phyloP scores from a whole-genome alignment of 176 grass and related monocot genomes.

The Pontederia crassipes region DNA sequence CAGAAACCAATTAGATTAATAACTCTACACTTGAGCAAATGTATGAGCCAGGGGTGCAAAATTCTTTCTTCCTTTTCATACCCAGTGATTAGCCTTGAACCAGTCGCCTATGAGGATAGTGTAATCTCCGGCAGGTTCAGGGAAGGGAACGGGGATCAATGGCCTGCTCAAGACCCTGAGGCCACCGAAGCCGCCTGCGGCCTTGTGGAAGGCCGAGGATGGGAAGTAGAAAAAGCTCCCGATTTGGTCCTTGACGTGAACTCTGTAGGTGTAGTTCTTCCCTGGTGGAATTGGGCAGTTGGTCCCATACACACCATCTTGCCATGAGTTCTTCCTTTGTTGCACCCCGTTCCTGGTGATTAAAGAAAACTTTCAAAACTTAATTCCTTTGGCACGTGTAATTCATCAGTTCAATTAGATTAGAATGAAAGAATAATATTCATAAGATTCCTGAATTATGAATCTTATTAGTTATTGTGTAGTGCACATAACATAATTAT shows the following conservation, averaged over 20 bases:
- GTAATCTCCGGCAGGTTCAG: conserved; percentile 38
- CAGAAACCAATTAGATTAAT: neutral
- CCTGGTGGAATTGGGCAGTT: conserved; percentile 63
- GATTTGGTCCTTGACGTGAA: conserved; percentile 73
- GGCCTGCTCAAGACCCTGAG: conserved; percentile 49
- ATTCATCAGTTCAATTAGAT: no score
- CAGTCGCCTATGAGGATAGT: conserved; percentile 75
- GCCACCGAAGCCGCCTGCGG: conserved; percentile 55
- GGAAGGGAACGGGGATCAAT: conserved; percentile 47
- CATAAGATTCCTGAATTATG: no score
- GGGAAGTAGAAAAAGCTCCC: conserved; percentile 66
- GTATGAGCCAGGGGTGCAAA: neutral
- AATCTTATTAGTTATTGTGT: no score
- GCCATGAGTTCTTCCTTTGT: conserved; percentile 69
- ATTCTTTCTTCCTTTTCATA: neutral
- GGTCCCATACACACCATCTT: conserved; percentile 73
- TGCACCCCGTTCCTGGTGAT: conserved; percentile 60
- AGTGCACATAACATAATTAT: no score
- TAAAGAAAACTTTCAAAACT: neutral
- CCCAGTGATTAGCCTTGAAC: conserved; percentile 48
- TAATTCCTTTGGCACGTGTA: no score
- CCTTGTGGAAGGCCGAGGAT: conserved; percentile 73
- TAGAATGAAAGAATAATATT: no score
- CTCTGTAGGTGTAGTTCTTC: conserved; percentile 52
- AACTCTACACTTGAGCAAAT: neutral